Base-by-base conservation (phyloP, 2,329 filamentous ascomycete genomes). In the Aureobasidium sp. region DNA sequence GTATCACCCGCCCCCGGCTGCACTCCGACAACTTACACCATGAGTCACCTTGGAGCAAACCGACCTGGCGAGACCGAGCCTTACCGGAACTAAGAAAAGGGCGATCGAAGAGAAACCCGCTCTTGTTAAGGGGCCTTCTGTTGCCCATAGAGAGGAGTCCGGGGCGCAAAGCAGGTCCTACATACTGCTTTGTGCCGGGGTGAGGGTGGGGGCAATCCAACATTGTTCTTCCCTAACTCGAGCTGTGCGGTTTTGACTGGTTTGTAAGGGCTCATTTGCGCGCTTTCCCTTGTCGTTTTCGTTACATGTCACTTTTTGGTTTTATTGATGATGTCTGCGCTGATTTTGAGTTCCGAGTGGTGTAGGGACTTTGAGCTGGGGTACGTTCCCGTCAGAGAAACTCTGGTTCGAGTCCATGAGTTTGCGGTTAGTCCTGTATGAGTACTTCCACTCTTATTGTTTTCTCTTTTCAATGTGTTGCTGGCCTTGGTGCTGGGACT, bases 381-480 rank as follows among this genome's bases (percentile, higher is more conserved):
- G 48, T 52, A 37, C 20, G 48, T 37, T 36, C 14, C 48, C 48
- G 25, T 27, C 34, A 3, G 12, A n/a, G 17, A 22, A 45, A 29
- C 45, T 31, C 15, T 48, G 45, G 45, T 45, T 27, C 22, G 42
- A 45, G 3, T 11, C 42, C 22, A 45, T 27, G 22, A 15, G 45
- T 31, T 49, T 7, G 25, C n/a, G 44, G 44, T n/a, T 29, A 29
- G 25, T n/a, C 41, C 1, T 44, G 41, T 31, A 9, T 41, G 37
- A 41, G 37, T 17, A 41, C 37, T 41, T 17, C 37, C 37, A 41
- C 37, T 14, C 1, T n/a, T 15, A 8, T 20, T 31, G 29, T 27
- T 42, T 45, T 47, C 29, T 58, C 48, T 58, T 58, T 58, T 39
- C 55, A 22, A 47, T 48, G 29, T 29, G 55, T 58, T 29, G 45